Evolutionary conservation across 192 early-diverging fungal species (phyloP), one percentile per base, ranked within the genome.

Genomic region (Podochytrium sp.): DNA sequence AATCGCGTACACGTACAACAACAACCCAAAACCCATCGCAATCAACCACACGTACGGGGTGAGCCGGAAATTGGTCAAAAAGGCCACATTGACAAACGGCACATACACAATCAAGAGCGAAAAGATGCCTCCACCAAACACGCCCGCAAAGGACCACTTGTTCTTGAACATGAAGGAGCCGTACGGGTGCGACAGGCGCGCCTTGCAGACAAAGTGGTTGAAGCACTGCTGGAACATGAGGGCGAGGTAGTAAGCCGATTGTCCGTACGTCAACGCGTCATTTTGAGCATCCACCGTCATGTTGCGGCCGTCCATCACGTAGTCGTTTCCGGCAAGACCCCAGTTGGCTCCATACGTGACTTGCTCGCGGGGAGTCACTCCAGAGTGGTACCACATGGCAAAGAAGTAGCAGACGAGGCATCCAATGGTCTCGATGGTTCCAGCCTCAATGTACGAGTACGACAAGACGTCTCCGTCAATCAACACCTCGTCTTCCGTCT

Each of bases 181-280:
- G 73, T 95, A 91, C 23, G 94, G 94, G 60, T 93, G 65, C 5
- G 86, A 80, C 60, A 91, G 80, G 14, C 91, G 79, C 49, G 91
- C 89, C 86, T 97, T 98, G 83, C 92, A 94, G n/a, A 92, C 92
- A 80, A 98, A 98, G 83, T 95, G 78, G 79, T 98, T 98, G 85
- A 92, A 97, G 43, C 95, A 88, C 76, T 98, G 96, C 79, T 92
- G 87, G 74, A 97, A 81, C 41, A 96, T 83, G 37, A 98, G 83
- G 30, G 84, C 82, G n/a, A 93, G 80, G 74, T 94, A 94, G 65
- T 87, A 87, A n/a, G 83, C 86, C 5, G 92, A 92, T 71, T 94
- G 94, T 16, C 90, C 95, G 73, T 92, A 90, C 65, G 81, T 86
- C 6, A 95, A 76, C 16, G 92, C 87, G 37, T 91, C 84, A 23